phyloP scores from a whole-genome alignment of 352 stramenopile genomes.

The Phytophthora crassamura region DNA sequence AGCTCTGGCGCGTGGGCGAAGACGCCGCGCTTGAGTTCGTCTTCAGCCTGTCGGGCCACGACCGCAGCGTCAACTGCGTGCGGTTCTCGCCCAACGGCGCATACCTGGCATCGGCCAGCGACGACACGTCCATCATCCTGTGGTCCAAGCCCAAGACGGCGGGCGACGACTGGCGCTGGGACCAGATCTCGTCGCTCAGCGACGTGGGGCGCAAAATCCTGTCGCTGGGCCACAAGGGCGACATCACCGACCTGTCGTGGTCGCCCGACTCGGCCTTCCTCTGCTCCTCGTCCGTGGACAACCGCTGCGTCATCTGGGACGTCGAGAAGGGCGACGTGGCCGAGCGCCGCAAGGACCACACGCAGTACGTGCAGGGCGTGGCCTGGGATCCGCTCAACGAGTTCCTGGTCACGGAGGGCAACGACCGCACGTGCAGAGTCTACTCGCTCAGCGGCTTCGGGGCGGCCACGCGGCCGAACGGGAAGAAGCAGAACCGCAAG shows the following conservation, averaged over 20 bases:
- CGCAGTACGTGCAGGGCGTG: conserved; percentile 97
- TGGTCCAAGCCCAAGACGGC: conserved; percentile 82
- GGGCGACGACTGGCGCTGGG: conserved; percentile 75
- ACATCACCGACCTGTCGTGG: conserved; percentile 95
- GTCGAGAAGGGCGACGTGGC: conserved; percentile 75
- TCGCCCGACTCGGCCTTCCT: conserved; percentile 92
- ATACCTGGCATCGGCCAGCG: conserved; percentile 88
- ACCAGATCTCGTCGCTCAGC: conserved; percentile 79
- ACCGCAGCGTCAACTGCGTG: conserved; percentile 92
- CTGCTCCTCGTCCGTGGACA: conserved; percentile 93
- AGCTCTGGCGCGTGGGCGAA: conserved; percentile 75
- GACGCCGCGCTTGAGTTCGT: conserved; percentile 66
- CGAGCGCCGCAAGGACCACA: conserved; percentile 93
- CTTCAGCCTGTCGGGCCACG: conserved; percentile 87
- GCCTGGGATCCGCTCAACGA: conserved; percentile 95
- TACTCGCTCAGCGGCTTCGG: conserved; percentile 86
- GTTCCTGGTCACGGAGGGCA: conserved; percentile 94
- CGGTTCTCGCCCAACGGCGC: conserved; percentile 90
- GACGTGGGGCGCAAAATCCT: conserved; percentile 83
- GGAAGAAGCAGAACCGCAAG: conserved; percentile 79
- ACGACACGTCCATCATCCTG: conserved; percentile 90
- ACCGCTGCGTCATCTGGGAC: conserved; percentile 92
- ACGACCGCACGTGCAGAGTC: conserved; percentile 95
- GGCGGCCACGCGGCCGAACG: conserved; percentile 42
- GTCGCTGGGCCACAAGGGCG: conserved; percentile 84